Percentiles rank a stretch among this genome's conserved stretches.
These are phyloP conservation scores for Amyloporia xantha DNA, from an alignment of 768 basidiomycete species.

Conservation along the genomic window DNA sequence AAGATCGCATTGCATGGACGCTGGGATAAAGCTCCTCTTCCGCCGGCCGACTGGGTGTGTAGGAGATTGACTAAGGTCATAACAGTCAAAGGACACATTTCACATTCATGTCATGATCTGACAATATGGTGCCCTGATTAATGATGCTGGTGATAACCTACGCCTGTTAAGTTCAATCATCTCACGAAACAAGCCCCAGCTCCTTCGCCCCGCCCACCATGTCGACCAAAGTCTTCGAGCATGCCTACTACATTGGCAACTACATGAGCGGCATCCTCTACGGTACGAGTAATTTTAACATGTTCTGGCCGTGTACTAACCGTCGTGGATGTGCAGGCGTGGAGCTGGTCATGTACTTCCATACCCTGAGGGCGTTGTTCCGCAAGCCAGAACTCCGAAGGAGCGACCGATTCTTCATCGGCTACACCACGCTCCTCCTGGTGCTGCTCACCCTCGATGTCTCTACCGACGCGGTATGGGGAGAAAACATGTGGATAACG, in stretches of 20 bases:
- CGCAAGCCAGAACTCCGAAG: background rate
- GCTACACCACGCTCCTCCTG: slow-evolving; percentile 20
- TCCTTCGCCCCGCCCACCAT: background rate
- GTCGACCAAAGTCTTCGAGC: slow-evolving; percentile 9
- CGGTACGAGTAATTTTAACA: no score
- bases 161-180: no score
- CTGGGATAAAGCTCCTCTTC: no score
- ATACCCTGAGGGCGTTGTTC: slow-evolving; percentile 16
- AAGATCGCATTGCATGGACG: no score
- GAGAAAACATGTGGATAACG: slow-evolving; percentile 25
- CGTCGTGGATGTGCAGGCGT: slow-evolving; percentile 15
- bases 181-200: no score
- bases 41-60: no score
- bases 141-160: no score
- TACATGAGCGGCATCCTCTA: slow-evolving; percentile 14
- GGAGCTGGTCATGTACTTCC: slow-evolving; percentile 21
- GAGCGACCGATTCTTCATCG: slow-evolving; percentile 14
- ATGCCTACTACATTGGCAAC: slow-evolving; percentile 14
- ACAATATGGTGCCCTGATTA: no score
- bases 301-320: background rate
- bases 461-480: slow-evolving; percentile 21
- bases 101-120: no score
- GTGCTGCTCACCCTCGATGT: slow-evolving; percentile 23
- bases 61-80: no score
- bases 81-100: no score